Base-by-base conservation (phyloP, 768 basidiomycete species). In the Lyophyllum semitale region DNA sequence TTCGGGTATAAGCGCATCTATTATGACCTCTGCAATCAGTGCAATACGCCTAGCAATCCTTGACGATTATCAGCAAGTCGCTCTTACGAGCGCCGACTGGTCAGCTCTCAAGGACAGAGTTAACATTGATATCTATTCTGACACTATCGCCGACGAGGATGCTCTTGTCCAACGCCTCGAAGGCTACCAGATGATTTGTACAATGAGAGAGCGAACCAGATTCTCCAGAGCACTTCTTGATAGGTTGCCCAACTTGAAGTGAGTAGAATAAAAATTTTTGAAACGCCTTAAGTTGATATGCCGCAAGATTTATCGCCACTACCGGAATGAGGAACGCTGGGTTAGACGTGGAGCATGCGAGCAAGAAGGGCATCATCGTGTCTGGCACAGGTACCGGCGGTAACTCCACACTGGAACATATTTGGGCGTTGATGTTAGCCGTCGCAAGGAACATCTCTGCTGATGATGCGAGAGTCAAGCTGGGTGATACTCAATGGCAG, bases 161-260 rank as follows among this genome's bases (percentile, higher is more conserved):
- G 65, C 66, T 12, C 73, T 87, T 2, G 78, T 76, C 8, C 62
- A 75, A 37, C 73, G 83, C 49, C 72, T 88, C 38, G 60, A 74
- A 44, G 72, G 76, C 1, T 87, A 82, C 65, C 66, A 80, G 5
- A 77, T 89, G 40, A 73, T 88, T 20, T 83, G 82, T 63, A 76
- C 84, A 3, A 88, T 88, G 85, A 73, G 87, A 48, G 87, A 88
- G 60, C 73, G 87, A 27, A 88, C 87, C 0, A 81, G 79, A 53
- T 81, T 89, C 62, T 64, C 74, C 7, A 65, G 71, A 6, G 69
- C 76, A 0, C 58, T 86, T 9, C 63, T 89, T 41, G 78, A 78
- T 50, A 73, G 74, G 41, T 71, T 89, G 30, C 85, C 85, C 7
- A 83, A 83, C 45, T 74, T 89, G 41, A 77, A 74, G 71, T 77